Percentiles rank a stretch among this genome's conserved stretches.
Evolutionary conservation across 441 rosid genomes (phyloP).

Genomic region (Euphorbia schlechtendalii): DNA sequence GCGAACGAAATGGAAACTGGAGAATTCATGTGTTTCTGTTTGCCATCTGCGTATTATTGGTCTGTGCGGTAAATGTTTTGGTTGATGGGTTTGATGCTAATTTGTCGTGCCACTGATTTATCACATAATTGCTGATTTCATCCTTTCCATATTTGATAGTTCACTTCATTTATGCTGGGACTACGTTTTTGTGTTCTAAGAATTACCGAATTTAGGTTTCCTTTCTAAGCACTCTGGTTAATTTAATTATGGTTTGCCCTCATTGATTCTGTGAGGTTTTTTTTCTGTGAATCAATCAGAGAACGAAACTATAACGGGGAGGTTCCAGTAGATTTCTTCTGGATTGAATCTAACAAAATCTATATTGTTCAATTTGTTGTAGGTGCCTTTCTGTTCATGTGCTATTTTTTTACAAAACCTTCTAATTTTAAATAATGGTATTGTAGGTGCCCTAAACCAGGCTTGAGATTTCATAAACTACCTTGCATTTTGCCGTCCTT

Average conservation of each 20-base stretch:
- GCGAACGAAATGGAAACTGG: background rate
- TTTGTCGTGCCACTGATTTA: background rate
- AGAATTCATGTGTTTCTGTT: background rate
- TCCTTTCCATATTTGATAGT: background rate
- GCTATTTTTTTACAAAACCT: background rate
- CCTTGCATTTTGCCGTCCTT: slow-evolving; percentile 16
- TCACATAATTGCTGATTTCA: background rate
- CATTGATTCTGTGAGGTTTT: background rate
- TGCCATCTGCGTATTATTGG: background rate
- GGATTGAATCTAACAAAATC: background rate
- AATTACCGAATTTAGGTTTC: too few relatives aligned
- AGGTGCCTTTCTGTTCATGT: background rate
- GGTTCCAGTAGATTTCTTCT: background rate
- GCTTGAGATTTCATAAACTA: slow-evolving; percentile 8
- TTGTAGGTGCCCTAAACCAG: slow-evolving; percentile 15
- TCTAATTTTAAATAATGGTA: slow-evolving; percentile 10
- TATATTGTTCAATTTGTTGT: background rate
- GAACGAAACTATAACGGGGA: background rate
- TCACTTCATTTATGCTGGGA: background rate
- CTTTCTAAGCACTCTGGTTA: background rate
- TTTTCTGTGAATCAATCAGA: background rate
- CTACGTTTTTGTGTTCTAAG: background rate
- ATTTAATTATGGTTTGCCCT: background rate
- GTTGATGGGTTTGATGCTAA: background rate
- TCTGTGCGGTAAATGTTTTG: background rate